These are phyloP conservation scores for Chrysanthemum lavandulifolium DNA, from an alignment of 129 eudicot species.

Conservation along the genomic window DNA sequence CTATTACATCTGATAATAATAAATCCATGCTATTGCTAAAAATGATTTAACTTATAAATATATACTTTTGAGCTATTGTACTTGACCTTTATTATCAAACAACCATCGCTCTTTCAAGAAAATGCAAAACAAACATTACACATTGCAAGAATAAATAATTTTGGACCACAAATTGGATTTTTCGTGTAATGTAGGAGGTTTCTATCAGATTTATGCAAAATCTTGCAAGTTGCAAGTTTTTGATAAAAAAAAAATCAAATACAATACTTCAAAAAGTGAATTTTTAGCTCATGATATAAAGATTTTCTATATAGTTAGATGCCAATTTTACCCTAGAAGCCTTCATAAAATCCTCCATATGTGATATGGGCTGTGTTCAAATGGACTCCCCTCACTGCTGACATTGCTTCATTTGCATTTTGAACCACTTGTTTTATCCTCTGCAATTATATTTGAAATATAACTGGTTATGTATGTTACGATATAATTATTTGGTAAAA, in stretches of 20 bases:
- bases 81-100: neutral
- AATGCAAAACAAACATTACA: neutral
- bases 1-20: slow-evolving; percentile 17
- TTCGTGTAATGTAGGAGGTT: neutral
- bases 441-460: slow-evolving; percentile 39
- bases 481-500: neutral
- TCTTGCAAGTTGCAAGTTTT: neutral
- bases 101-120: neutral
- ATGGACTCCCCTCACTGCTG: slow-evolving; percentile 69
- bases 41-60: neutral
- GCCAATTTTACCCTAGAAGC: slow-evolving; percentile 32
- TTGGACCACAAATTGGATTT: neutral
- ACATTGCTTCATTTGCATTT: slow-evolving; percentile 71
- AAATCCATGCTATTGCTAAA: slow-evolving; percentile 20
- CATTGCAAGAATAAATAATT: slow-evolving; percentile 19
- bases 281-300: neutral
- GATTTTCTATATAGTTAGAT: slow-evolving; percentile 1
- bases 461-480: neutral
- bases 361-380: slow-evolving; percentile 82
- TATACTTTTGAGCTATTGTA: slow-evolving; percentile 10
- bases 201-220: neutral
- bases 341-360: slow-evolving; percentile 74
- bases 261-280: slow-evolving; percentile 3
- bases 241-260: slow-evolving; percentile 4
- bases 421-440: slow-evolving; percentile 66